These are phyloP conservation scores for Coprinopsis sp. DNA, from an alignment of 768 basidiomycete genomes.

Conservation along the genomic window DNA sequence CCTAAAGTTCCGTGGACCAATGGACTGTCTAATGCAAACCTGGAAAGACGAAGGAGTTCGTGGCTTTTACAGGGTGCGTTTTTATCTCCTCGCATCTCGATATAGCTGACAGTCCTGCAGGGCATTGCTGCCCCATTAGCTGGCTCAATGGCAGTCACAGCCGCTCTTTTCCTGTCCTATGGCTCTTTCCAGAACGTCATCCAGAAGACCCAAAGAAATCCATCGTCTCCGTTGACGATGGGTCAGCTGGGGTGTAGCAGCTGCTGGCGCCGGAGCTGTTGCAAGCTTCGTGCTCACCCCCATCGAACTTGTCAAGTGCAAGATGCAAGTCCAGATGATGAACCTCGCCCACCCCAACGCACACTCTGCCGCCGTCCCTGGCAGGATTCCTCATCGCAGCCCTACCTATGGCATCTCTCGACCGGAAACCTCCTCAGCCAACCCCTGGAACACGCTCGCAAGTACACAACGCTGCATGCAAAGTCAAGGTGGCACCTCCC, in stretches of 20 bases:
- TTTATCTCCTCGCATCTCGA: not conserved
- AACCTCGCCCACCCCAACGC: conserved; percentile 21
- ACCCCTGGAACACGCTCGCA: conserved; percentile 5
- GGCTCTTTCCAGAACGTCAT: conserved; percentile 65
- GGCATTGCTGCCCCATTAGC: conserved; percentile 88
- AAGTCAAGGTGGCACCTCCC: conserved; percentile 10
- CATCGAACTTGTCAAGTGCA: conserved; percentile 93
- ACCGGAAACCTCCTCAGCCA: conserved; percentile 2
- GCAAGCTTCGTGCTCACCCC: conserved; percentile 93
- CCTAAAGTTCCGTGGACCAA: conserved; percentile 65
- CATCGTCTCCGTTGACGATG: conserved; percentile 42
- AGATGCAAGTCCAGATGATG: conserved; percentile 96
- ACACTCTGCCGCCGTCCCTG: conserved; percentile 13
- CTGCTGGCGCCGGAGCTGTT: conserved; percentile 79
- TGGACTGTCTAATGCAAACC: conserved; percentile 84
- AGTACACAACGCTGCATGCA: conserved; percentile 5
- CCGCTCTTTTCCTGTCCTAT: conserved; percentile 82
- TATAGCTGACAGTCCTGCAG: conserved; percentile 31
- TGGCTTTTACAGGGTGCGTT: conserved; percentile 76
- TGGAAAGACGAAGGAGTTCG: conserved; percentile 75
- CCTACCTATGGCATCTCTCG: conserved; percentile 9
- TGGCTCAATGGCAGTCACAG: conserved; percentile 92
- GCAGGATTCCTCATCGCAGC: conserved; percentile 23
- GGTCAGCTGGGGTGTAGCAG: conserved; percentile 74
- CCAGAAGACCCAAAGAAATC: conserved; percentile 27